A percentile compares a stretch with the other conserved stretches of the same genome.
These are phyloP conservation scores for Leccinum subtestaceum DNA, from an alignment of 768 basidiomycete genomes.

Conservation along the genomic window DNA sequence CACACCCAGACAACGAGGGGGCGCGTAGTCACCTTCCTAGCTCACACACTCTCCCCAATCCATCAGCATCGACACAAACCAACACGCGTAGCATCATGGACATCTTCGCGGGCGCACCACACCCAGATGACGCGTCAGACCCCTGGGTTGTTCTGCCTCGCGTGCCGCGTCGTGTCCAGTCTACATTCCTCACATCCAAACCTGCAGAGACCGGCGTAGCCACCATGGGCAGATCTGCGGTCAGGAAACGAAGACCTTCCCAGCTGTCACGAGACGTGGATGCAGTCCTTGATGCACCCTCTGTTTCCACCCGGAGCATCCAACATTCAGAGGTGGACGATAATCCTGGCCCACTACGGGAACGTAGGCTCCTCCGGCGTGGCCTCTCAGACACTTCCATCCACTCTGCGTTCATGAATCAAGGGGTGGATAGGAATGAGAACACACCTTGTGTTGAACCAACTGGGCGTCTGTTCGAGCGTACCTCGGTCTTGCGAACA, in stretches of 20 bases:
- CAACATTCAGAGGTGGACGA: slow-evolving; percentile 43
- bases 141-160: slow-evolving; percentile 71
- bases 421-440: slow-evolving; percentile 37
- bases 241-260: slow-evolving; percentile 16
- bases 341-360: slow-evolving; percentile 50
- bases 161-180: slow-evolving; percentile 33
- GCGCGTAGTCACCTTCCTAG: slow-evolving; percentile 9
- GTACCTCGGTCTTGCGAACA: slow-evolving; percentile 50
- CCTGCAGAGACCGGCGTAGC: slow-evolving; percentile 8
- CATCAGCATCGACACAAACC: slow-evolving; percentile 10
- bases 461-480: slow-evolving; percentile 36
- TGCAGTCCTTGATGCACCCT: slow-evolving; percentile 66
- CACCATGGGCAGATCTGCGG: slow-evolving; percentile 19
- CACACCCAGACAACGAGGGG: slow-evolving; percentile 25
- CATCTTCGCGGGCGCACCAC: slow-evolving; percentile 91
- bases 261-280: slow-evolving; percentile 68
- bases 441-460: not conserved
- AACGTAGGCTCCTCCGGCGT: slow-evolving; percentile 68
- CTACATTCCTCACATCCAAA: slow-evolving; percentile 24
- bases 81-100: slow-evolving; percentile 56
- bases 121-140: slow-evolving; percentile 43
- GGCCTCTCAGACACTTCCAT: slow-evolving; percentile 93
- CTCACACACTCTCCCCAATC: slow-evolving; percentile 13
- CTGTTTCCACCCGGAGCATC: slow-evolving; percentile 15
- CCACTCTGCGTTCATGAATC: slow-evolving; percentile 73